Evolutionary conservation across 768 basidiomycete genomes (phyloP), one percentile per base, ranked within the genome.

Genomic region (Lyophyllum semitale): DNA sequence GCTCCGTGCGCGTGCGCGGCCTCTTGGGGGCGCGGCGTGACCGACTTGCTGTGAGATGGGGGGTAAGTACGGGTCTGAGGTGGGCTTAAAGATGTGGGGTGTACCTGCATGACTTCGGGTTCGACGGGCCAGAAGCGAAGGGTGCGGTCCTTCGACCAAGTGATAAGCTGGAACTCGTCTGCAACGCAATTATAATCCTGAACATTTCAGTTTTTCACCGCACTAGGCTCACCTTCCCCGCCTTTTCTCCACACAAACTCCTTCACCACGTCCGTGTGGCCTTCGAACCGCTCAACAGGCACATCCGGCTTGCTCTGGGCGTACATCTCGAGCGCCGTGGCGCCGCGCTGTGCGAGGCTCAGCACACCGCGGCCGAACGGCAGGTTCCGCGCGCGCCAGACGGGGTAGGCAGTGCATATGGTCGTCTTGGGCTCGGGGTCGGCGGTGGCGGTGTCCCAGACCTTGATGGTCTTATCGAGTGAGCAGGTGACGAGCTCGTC

Each of bases 231-330:
- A 85, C 88, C 84, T 58, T 72, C 62, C 5, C 79, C 80, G 2
- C 87, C 82, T 64, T 79, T 84, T 56, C 97, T 77, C 97, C 97
- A 99, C 1, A 99, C 95, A 67, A 96, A 99, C 72, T 99, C 96
- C 65, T 96, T 97, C 18, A 98, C 96, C 2, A 95, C 93, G 59
- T 96, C 94, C 0, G 85, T 82, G 70, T 96, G 94, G 0, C 94
- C 95, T 61, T 91, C 89, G 60, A 95, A 96, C 7, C 77, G 74
- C 60, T 90, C 85, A 5, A 93, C 84, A 1, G 88, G 85, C 9
- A 62, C 67, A 38, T 78, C 74, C 0, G 62, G 43, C 17, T 69
- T 66, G 25, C 61, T 64, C n/a, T 68, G 67, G 2, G 78, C 77
- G 76, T 87, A 98, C 87, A 98, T 91, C 66, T 94, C 91, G 18